Base-by-base conservation (phyloP, 179 eudicot genomes). In the Monotropa hypopitys region DNA sequence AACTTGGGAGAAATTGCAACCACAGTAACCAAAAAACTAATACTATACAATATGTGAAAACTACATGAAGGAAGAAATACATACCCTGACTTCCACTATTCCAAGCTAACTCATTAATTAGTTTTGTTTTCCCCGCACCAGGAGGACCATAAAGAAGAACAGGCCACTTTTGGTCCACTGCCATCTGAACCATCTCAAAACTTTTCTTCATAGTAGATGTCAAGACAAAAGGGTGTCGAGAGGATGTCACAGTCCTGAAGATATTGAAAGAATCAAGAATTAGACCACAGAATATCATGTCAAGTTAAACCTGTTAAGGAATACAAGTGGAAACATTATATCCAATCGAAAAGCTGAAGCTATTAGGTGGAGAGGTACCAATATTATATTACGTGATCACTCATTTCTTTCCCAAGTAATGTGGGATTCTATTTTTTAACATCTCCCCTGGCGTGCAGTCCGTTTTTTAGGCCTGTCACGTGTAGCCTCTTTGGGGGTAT, bases 61-160 rank as follows among this genome's bases (percentile, higher is more conserved):
- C 2, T 5, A 33, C 51, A 53, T 15, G 8, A 45, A 50, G 45
- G 73, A 66, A 72, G 18, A 69, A 69, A 40, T 82, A 88, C 94
- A 45, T 86, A 95, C 99, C 98, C 89, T 83, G 86, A 72, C 79
- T 88, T 75, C 96, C 94, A 81, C 84, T 83, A 77, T 78, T 87
- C 66, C 57, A 80, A 35, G 97, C 96, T 84, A 95, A 84, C 79
- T 89, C 85, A 75, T 76, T 77, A 80, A 95, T 83, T 56, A 93
- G 86, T 72, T 96, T 90, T 69, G 96, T 95, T 84, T 95, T 95
- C 79, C 99, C 99, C 10, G 87, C 79, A 71, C 99, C 99, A 80
- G 96, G 86, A 59, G 99, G 90, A 76, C 99, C 99, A 87, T 90
- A 88, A 66, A 95, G 86, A 83, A 95, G 98, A 88, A 95, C 91